A percentile compares a stretch with the other conserved stretches of the same genome.
Evolutionary conservation across 106 monocot genomes (phyloP).

Genomic region (Dendrobium officinale): DNA sequence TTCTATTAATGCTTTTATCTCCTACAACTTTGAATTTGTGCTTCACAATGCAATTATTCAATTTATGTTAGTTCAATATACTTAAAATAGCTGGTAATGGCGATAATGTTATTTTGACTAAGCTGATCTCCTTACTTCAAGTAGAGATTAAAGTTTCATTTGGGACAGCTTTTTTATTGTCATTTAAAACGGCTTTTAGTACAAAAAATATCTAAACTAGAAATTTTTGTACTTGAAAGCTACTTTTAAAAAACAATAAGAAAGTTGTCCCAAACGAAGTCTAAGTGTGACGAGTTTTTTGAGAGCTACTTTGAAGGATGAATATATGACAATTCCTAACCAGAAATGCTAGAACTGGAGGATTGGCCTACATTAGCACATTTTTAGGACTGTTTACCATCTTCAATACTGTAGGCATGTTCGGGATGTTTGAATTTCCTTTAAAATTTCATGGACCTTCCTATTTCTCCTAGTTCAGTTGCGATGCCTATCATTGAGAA

Average conservation of each 20-base stretch:
- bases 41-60: neutral
- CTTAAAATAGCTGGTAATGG: neutral
- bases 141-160: constrained; percentile 32
- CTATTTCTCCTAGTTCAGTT: too few species aligned
- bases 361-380: constrained; percentile 60
- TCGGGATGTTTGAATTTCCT: too few species aligned
- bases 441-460: too few species aligned
- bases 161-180: too few species aligned
- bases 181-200: too few species aligned
- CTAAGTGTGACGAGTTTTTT: constrained; percentile 35
- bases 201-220: too few species aligned
- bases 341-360: constrained; percentile 74
- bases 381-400: constrained; percentile 62
- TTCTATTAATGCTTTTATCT: neutral
- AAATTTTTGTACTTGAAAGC: too few species aligned
- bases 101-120: neutral
- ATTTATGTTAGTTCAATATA: neutral
- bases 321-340: constrained; percentile 54
- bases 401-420: too few species aligned
- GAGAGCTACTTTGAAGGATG: constrained; percentile 53
- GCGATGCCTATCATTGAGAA: too few species aligned
- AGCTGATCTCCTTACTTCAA: constrained; percentile 14
- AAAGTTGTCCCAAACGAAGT: too few species aligned
- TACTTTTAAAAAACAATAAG: too few species aligned
- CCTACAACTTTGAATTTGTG: neutral